Evolutionary conservation across 768 basidiomycete genomes (phyloP).

Genomic region (Hypholoma fasciculare): DNA sequence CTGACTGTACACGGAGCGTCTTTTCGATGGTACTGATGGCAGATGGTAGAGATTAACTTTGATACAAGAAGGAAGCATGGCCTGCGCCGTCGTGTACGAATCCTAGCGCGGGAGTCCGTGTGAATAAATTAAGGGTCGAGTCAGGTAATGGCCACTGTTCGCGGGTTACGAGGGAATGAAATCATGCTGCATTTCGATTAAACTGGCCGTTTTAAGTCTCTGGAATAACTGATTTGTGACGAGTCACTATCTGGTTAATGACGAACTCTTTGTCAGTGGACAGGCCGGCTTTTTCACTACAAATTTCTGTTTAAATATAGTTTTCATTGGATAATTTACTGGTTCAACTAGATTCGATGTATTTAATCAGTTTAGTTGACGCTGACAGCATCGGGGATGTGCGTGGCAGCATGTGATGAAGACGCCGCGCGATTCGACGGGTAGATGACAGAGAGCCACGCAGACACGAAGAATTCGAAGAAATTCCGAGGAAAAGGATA

Average conservation of each 20-base stretch:
- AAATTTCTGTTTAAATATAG: not conserved
- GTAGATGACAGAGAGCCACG: not conserved
- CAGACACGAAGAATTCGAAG: not conserved
- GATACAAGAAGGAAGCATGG: constrained; percentile 6
- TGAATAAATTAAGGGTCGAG: constrained; percentile 7
- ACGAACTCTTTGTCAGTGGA: not conserved
- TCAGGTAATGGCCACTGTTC: constrained; percentile 24
- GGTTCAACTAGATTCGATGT: constrained; percentile 6
- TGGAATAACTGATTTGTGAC: not conserved
- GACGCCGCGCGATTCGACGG: constrained; percentile 12
- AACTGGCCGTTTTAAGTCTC: not conserved
- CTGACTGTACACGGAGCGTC: not conserved
- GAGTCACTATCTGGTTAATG: not conserved
- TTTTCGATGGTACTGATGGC: not conserved
- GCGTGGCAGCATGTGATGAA: not conserved
- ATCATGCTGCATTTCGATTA: constrained; percentile 4
- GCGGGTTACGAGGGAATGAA: constrained; percentile 21
- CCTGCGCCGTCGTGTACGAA: not conserved
- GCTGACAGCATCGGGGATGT: constrained; percentile 6
- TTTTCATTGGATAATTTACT: not conserved
- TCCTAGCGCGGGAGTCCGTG: not conserved
- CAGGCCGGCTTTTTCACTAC: not conserved
- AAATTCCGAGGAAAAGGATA: constrained; percentile 8
- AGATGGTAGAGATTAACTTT: constrained; percentile 1
- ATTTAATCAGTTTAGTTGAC: constrained; percentile 1